Conservation (phyloP, 2,329 filamentous ascomycete genomes). For the Fusarium bulbicola region DNA sequence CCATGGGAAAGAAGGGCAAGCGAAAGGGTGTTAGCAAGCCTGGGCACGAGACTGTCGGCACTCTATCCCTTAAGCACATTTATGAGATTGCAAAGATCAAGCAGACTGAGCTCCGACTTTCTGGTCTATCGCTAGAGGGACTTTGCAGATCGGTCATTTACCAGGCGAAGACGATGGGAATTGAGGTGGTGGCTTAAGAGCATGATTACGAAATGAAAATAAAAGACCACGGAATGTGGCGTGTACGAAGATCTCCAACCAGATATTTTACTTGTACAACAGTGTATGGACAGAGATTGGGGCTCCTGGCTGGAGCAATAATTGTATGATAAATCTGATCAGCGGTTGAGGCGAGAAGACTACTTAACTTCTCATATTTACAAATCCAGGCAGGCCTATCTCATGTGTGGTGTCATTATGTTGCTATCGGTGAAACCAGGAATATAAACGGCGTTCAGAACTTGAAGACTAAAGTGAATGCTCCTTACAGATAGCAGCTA, state of each 20-base stretch:
- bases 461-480: too few relatives aligned
- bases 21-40: slow-evolving; percentile 80
- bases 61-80: slow-evolving; percentile 90
- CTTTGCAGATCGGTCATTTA: slow-evolving; percentile 78
- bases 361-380: too few relatives aligned
- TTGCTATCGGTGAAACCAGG: too few relatives aligned
- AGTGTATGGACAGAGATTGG: slow-evolving; percentile 28
- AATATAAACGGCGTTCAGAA: too few relatives aligned
- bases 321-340: slow-evolving; percentile 31
- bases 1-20: slow-evolving; percentile 74
- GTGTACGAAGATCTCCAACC: slow-evolving; percentile 21
- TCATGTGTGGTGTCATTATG: too few relatives aligned
- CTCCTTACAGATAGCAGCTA: too few relatives aligned
- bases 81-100: slow-evolving; percentile 99
- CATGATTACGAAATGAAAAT: not conserved
- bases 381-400: too few relatives aligned
- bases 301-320: slow-evolving; percentile 4
- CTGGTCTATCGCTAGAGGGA: slow-evolving; percentile 74
- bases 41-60: slow-evolving; percentile 81
- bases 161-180: slow-evolving; percentile 79
- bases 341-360: too few relatives aligned
- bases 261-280: slow-evolving; percentile 39
- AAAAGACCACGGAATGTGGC: slow-evolving; percentile 17
- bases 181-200: slow-evolving; percentile 72
- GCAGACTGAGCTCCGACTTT: slow-evolving; percentile 77